phyloP scores from a whole-genome alignment of 2,329 filamentous ascomycete genomes.

The Waltergamsia citrina region DNA sequence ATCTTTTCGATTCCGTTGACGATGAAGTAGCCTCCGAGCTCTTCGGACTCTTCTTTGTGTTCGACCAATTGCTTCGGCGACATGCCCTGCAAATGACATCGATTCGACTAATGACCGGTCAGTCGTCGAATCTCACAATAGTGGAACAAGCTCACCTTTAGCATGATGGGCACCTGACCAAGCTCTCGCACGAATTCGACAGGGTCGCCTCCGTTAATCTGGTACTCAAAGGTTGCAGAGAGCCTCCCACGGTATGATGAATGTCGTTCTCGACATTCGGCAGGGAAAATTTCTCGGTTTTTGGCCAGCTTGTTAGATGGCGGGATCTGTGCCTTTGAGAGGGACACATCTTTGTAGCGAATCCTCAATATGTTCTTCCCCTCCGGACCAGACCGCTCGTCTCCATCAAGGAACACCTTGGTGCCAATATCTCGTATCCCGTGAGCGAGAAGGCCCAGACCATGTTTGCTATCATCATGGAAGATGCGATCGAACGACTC shows the following conservation, averaged over 20 bases:
- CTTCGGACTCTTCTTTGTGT: constrained; percentile 90
- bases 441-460: constrained; percentile 53
- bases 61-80: constrained; percentile 75
- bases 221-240: constrained; percentile 73
- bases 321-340: constrained; percentile 75
- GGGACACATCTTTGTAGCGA: constrained; percentile 68
- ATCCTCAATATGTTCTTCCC: constrained; percentile 69
- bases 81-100: constrained; percentile 82
- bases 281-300: constrained; percentile 78
- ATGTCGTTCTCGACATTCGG: constrained; percentile 92
- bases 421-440: constrained; percentile 82
- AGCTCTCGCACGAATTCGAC: constrained; percentile 76
- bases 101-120: constrained; percentile 54
- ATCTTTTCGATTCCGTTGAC: constrained; percentile 98
- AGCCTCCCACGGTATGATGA: constrained; percentile 83
- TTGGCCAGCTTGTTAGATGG: constrained; percentile 74
- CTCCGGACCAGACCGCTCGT: constrained; percentile 48
- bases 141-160: constrained; percentile 52
- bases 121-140: background rate
- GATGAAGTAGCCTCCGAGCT: constrained; percentile 93
- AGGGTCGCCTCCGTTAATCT: constrained; percentile 78
- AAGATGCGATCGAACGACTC: constrained; percentile 94
- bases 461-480: constrained; percentile 54
- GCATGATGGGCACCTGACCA: constrained; percentile 85
- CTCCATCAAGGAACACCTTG: constrained; percentile 78